Percentiles rank a stretch among this genome's conserved stretches.
Evolutionary conservation across 176 grass and related monocot genomes (phyloP).

Genomic region (Aegilops longissima): DNA sequence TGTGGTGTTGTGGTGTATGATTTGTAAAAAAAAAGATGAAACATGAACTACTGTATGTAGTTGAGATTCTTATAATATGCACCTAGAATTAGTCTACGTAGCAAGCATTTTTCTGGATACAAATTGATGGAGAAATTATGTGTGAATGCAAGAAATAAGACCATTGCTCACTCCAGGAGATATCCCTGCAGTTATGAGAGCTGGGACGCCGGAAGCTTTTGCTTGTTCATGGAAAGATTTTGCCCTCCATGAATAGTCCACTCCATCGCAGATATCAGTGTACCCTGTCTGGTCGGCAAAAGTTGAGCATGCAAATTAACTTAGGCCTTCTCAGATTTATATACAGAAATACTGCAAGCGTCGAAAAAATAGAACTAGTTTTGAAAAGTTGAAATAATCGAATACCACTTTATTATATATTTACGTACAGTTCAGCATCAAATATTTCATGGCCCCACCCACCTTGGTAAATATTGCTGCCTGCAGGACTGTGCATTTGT

Average conservation of each 20-base stretch:
- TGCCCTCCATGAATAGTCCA: constrained; percentile 57
- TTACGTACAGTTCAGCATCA: neutral
- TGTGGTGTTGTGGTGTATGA: neutral
- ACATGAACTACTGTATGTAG: too few species aligned
- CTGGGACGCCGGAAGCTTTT: constrained; percentile 63
- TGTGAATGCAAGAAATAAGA: constrained; percentile 21
- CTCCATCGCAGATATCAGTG: constrained; percentile 78
- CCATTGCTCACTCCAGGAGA: constrained; percentile 95
- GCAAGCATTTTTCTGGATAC: neutral
- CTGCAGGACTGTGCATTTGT: constrained; percentile 65
- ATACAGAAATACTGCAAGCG: too few species aligned
- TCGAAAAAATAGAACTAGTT: too few species aligned
- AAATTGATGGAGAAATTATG: neutral
- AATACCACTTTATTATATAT: too few species aligned
- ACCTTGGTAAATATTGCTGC: constrained; percentile 87
- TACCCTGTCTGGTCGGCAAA: constrained; percentile 60
- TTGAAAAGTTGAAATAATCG: too few species aligned
- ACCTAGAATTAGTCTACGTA: too few species aligned
- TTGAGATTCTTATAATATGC: too few species aligned
- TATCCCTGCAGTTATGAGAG: constrained; percentile 83
- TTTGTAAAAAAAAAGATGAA: neutral
- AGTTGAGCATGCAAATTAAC: neutral
- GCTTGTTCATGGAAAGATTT: constrained; percentile 77
- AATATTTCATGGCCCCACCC: neutral
- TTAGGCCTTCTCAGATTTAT: neutral